Base-by-base conservation (phyloP, 441 rosid genomes). In the Erodium trifolium region DNA sequence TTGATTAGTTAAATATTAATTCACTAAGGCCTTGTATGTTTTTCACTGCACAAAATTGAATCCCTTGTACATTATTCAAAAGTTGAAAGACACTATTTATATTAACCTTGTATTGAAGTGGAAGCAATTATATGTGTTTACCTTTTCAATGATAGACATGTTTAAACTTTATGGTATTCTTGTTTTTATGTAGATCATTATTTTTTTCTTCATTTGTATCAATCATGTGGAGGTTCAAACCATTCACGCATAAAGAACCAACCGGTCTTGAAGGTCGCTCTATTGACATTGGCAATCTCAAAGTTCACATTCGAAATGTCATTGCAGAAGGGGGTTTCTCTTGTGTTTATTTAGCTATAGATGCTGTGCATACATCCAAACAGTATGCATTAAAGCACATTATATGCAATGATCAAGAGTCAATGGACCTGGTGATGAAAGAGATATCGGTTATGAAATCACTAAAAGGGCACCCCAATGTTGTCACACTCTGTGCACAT, bases 241-340 rank as follows among this genome's bases (percentile, higher is more conserved):
- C 88, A 0, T 90, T 93, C 76, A 66, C 78, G 74, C 96, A 86
- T 65, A 93, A 91, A 73, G 99, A 93, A 71, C 85, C 88, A 18
- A 77, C 82, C 0, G 93, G 97, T 65, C 96, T 93, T 0, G 99
- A 91, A 79, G 99, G 99, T 14, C 88, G 93, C 62, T 68, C 72
- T 69, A 67, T 93, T 1, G 99, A 93, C 67, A 82, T 93, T 64
- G 96, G 90, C 66, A 88, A 79, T 75, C 83, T 91, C 9, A 91
- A 90, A 86, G 76, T 91, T 73, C 90, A 88, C 37, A 82, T 93
- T 51, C 85, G 82, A 31, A 82, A 82, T 76, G 81, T 77, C 77
- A 93, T 93, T 55, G 97, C 97, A 0, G 97, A 91, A 79, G 97
- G 97, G 65, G 97, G 99, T 5, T 93, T 93, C 82, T 93, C 99